Evolutionary conservation across 257 asterid species (phyloP).

Genomic region (Coffea eugenioides): DNA sequence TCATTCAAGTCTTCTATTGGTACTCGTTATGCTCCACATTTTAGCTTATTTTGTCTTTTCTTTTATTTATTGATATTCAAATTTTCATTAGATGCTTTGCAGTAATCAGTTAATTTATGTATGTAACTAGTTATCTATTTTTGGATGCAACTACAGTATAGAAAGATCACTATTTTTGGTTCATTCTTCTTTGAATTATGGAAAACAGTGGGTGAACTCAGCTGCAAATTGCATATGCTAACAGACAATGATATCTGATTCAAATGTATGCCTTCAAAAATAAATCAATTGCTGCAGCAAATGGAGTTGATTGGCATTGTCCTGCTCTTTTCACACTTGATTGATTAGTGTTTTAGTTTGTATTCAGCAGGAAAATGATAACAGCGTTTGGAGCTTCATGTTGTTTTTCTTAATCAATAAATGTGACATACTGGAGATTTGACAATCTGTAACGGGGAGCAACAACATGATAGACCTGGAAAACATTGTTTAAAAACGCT

Average conservation of each 20-base stretch:
- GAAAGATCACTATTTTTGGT: neutral
- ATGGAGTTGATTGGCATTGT: neutral
- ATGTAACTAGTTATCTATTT: neutral
- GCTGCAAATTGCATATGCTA: neutral
- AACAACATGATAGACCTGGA: neutral
- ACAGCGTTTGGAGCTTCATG: neutral
- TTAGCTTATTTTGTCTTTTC: neutral
- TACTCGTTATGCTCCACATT: neutral
- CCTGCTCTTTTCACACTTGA: neutral
- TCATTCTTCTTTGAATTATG: neutral
- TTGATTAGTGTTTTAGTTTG: neutral
- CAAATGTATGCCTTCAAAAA: neutral
- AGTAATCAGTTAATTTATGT: neutral
- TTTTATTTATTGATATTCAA: neutral
- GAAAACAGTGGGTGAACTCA: neutral
- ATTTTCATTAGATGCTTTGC: neutral
- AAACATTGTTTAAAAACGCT: neutral
- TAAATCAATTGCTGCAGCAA: neutral
- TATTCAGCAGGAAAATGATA: neutral
- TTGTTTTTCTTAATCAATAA: neutral
- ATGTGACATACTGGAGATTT: neutral
- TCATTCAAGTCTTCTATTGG: neutral
- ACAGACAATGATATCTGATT: neutral
- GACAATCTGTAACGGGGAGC: neutral
- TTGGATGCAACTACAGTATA: neutral